Percentiles rank a stretch among this genome's conserved stretches.
These are phyloP conservation scores for Pleurotus pulmonarius DNA, from an alignment of 768 basidiomycete species.

Conservation along the genomic window DNA sequence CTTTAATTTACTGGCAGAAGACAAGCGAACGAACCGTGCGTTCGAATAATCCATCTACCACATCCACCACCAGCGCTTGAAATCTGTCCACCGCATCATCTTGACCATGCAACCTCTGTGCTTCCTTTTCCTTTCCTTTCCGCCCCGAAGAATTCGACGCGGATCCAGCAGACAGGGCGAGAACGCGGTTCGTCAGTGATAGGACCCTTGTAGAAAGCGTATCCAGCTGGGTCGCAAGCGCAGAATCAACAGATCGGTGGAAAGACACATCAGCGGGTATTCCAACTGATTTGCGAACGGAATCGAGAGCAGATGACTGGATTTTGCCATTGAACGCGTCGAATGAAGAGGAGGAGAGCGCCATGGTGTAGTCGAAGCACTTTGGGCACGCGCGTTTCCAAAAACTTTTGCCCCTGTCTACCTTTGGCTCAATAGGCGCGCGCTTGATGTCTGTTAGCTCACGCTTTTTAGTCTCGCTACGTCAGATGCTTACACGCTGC, in stretches of 20 bases:
- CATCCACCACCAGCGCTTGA: constrained; percentile 71
- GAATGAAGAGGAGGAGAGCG: constrained; percentile 27
- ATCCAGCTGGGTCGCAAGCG: constrained; percentile 70
- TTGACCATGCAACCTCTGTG: constrained; percentile 48
- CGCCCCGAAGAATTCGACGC: constrained; percentile 22
- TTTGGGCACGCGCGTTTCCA: too few relatives aligned
- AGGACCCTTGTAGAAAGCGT: constrained; percentile 63
- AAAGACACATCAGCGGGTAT: constrained; percentile 80
- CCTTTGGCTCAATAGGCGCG: too few relatives aligned
- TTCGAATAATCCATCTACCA: constrained; percentile 83
- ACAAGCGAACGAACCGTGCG: constrained; percentile 53
- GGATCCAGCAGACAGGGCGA: constrained; percentile 40
- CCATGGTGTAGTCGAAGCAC: too few relatives aligned
- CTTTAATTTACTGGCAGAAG: background rate
- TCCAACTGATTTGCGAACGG: constrained; percentile 57
- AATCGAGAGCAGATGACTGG: constrained; percentile 57
- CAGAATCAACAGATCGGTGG: constrained; percentile 80
- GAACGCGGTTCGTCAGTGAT: constrained; percentile 57
- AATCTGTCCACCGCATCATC: constrained; percentile 88
- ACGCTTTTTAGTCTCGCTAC: too few relatives aligned
- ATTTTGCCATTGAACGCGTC: constrained; percentile 51
- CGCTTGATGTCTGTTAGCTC: too few relatives aligned
- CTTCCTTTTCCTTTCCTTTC: constrained; percentile 49
- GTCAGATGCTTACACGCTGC: too few relatives aligned
- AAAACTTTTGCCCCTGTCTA: too few relatives aligned